phyloP scores from a whole-genome alignment of 495 filamentous ascomycete genomes.

The Neurospora hispaniola region DNA sequence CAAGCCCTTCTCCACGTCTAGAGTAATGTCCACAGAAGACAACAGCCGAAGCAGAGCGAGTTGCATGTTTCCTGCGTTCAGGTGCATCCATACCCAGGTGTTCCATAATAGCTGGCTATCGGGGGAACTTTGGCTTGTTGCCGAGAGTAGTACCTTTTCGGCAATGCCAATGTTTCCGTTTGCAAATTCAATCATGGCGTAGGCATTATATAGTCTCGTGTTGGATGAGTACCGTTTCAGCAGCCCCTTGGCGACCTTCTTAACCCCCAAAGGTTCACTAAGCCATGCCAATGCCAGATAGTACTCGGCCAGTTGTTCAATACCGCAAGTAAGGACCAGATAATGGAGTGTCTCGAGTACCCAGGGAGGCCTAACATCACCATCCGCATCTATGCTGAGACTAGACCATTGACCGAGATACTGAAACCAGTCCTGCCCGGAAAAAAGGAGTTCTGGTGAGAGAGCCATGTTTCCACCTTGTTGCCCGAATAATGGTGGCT shows the following conservation, averaged over 20 bases:
- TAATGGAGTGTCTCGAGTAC: constrained; percentile 42
- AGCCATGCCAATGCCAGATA: constrained; percentile 57
- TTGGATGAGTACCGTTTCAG: constrained; percentile 57
- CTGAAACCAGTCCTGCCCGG: constrained; percentile 26
- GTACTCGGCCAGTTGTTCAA: constrained; percentile 56
- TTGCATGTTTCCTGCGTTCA: constrained; percentile 35
- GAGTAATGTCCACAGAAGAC: constrained; percentile 17
- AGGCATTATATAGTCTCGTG: constrained; percentile 64
- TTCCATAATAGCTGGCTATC: constrained; percentile 51
- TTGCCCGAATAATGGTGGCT: constrained; percentile 25
- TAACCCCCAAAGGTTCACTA: constrained; percentile 45
- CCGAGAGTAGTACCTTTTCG: constrained; percentile 53
- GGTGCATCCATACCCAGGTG: constrained; percentile 61
- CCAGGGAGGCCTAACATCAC: constrained; percentile 35
- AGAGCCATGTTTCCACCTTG: constrained; percentile 21
- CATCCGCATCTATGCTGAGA: background rate
- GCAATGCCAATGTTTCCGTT: constrained; percentile 45
- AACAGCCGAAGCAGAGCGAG: constrained; percentile 20
- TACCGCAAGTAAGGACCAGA: constrained; percentile 32
- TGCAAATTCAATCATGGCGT: constrained; percentile 60
- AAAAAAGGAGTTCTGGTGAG: constrained; percentile 29
- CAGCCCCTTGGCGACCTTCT: constrained; percentile 60
- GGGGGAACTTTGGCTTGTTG: constrained; percentile 22
- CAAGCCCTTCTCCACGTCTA: background rate
- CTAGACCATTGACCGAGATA: constrained; percentile 18